A percentile compares a stretch with the other conserved stretches of the same genome.
Conservation (phyloP, 768 basidiomycete genomes). For the Mycena crocata region DNA sequence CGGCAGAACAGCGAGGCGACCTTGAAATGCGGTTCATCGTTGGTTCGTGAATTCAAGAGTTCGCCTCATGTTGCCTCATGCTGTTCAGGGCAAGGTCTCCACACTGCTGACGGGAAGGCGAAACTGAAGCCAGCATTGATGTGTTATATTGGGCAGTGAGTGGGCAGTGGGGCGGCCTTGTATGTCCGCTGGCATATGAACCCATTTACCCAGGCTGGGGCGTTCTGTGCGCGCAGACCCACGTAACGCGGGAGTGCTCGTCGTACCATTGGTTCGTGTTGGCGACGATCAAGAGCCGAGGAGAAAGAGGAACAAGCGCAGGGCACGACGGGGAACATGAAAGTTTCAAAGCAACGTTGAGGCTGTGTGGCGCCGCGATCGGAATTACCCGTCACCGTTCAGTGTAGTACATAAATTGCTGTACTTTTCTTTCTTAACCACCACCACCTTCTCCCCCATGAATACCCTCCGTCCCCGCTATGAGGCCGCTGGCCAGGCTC, state of each 20-base stretch:
- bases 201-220: slow-evolving; percentile 3
- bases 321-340: not conserved
- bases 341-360: slow-evolving; percentile 1
- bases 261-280: slow-evolving; percentile 16
- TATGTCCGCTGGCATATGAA: not conserved
- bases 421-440: slow-evolving; percentile 13
- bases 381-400: not conserved
- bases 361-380: slow-evolving; percentile 12
- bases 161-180: not conserved
- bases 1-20: slow-evolving; percentile 1
- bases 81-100: slow-evolving; percentile 18
- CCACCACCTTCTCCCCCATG: slow-evolving; percentile 65
- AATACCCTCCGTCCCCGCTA: slow-evolving; percentile 73
- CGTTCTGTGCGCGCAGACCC: not conserved
- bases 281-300: not conserved
- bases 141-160: slow-evolving; percentile 10
- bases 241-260: slow-evolving; percentile 19
- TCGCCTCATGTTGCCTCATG: not conserved
- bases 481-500: slow-evolving; percentile 85
- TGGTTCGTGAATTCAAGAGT: slow-evolving; percentile 9
- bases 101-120: not conserved
- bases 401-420: not conserved
- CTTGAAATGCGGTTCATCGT: slow-evolving; percentile 21
- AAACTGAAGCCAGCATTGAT: slow-evolving; percentile 8
- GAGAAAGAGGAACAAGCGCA: not conserved